Evolutionary conservation across 768 basidiomycete genomes (phyloP).

Genomic region (Trametes cingulata): DNA sequence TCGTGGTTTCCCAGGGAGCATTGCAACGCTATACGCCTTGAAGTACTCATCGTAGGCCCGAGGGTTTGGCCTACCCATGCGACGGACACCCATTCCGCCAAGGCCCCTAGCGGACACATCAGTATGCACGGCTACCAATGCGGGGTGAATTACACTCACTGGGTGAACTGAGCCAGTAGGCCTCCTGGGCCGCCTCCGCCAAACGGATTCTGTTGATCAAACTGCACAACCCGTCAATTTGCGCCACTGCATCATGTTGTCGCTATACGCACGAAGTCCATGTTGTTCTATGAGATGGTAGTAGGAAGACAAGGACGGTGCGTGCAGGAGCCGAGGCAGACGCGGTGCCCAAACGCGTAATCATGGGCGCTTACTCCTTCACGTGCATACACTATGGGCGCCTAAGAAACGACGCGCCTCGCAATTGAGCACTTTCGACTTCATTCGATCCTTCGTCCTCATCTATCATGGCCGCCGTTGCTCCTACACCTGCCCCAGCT

Average conservation of each 20-base stretch:
- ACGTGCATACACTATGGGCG: constrained; percentile 9
- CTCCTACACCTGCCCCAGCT: constrained; percentile 13
- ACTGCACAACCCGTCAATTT: constrained; percentile 32
- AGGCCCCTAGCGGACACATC: constrained; percentile 46
- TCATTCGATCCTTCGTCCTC: constrained; percentile 5
- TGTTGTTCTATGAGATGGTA: constrained; percentile 20
- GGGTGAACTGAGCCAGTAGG: constrained; percentile 66
- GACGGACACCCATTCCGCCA: constrained; percentile 50
- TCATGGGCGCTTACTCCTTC: constrained; percentile 11
- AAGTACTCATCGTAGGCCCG: constrained; percentile 89
- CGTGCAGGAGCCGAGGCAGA: constrained; percentile 7
- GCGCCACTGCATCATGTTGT: too few species aligned
- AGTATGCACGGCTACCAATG: constrained; percentile 1
- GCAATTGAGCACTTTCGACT: constrained; percentile 11
- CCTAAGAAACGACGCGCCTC: constrained; percentile 12
- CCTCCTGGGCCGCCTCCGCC: constrained; percentile 53
- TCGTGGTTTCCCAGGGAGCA: constrained; percentile 84
- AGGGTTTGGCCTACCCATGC: constrained; percentile 54
- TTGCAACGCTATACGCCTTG: constrained; percentile 93
- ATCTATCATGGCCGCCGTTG: constrained; percentile 30
- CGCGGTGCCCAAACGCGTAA: constrained; percentile 20
- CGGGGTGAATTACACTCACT: constrained; percentile 39
- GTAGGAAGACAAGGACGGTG: constrained; percentile 26
- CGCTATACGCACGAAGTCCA: constrained; percentile 41
- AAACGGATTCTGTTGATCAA: constrained; percentile 37